Conservation (phyloP, 768 basidiomycete species). For the Candolleomyces eurysporus region DNA sequence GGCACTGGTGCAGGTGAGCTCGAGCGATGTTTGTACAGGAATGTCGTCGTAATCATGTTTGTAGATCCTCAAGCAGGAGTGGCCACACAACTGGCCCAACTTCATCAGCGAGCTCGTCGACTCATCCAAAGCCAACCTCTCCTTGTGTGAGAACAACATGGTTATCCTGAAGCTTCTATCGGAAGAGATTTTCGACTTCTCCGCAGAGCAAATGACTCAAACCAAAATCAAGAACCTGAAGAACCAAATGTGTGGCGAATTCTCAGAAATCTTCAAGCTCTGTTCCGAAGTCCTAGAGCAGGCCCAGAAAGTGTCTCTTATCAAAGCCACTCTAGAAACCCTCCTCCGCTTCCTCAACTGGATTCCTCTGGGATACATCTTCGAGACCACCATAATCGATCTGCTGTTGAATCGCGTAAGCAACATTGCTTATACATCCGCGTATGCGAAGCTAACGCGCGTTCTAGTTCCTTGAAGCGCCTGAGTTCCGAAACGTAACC, state of each 20-base stretch:
- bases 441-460: constrained; percentile 8
- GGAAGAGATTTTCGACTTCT: constrained; percentile 98
- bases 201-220: constrained; percentile 98
- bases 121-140: constrained; percentile 93
- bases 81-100: constrained; percentile 98
- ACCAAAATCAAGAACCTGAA: constrained; percentile 96
- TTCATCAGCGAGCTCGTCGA: constrained; percentile 97
- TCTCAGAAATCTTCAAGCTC: constrained; percentile 96
- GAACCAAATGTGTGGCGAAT: constrained; percentile 97
- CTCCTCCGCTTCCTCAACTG: constrained; percentile 95
- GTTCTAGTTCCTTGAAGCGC: constrained; percentile 89
- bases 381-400: constrained; percentile 97
- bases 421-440: constrained; percentile 15
- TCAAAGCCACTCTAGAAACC: constrained; percentile 93
- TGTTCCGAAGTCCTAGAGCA: constrained; percentile 96
- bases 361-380: constrained; percentile 99
- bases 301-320: constrained; percentile 92
- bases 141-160: constrained; percentile 99
- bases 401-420: constrained; percentile 85
- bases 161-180: constrained; percentile 95
- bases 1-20: constrained; percentile 84
- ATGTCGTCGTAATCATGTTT: constrained; percentile 11
- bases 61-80: constrained; percentile 98
- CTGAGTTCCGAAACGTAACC: constrained; percentile 96
- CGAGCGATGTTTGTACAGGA: neutral